Conservation (phyloP, 345 rosid species). For the Brassica rapa region DNA sequence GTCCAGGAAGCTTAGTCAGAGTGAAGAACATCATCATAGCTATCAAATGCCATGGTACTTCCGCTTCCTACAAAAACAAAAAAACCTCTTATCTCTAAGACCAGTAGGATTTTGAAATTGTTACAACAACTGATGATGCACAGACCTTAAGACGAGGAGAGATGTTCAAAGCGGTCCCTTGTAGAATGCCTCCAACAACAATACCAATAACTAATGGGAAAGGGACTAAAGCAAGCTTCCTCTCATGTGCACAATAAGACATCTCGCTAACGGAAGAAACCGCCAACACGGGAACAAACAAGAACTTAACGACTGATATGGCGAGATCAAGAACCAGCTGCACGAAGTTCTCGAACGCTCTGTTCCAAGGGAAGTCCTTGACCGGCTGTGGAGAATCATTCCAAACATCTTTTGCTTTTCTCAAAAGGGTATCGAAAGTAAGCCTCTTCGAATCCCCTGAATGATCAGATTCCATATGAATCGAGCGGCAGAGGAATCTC, state of each 20-base stretch:
- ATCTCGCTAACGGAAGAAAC: conserved; percentile 90
- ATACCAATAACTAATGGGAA: conserved; percentile 71
- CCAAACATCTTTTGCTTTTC: conserved; percentile 61
- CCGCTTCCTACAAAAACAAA: conserved; percentile 61
- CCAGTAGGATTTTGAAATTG: background rate
- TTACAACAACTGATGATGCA: background rate
- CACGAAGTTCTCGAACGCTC: conserved; percentile 63
- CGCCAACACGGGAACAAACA: conserved; percentile 67
- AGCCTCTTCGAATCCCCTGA: conserved; percentile 60
- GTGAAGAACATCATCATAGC: conserved; percentile 59
- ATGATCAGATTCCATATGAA: conserved; percentile 63
- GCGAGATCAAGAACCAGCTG: conserved; percentile 74
- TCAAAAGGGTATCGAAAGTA: conserved; percentile 47
- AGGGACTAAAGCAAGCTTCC: conserved; percentile 64
- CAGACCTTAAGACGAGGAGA: conserved; percentile 73
- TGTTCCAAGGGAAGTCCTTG: conserved; percentile 83
- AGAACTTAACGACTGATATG: conserved; percentile 62
- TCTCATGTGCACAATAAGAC: conserved; percentile 93
- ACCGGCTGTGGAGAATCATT: conserved; percentile 67
- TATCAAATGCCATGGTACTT: conserved; percentile 89
- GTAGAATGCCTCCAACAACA: conserved; percentile 55
- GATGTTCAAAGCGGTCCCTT: conserved; percentile 59
- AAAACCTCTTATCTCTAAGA: background rate
- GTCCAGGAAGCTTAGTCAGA: conserved; percentile 75
- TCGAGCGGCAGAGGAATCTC: conserved; percentile 49